Base-by-base conservation (phyloP, 768 basidiomycete species). In the Mycena capillaripes region DNA sequence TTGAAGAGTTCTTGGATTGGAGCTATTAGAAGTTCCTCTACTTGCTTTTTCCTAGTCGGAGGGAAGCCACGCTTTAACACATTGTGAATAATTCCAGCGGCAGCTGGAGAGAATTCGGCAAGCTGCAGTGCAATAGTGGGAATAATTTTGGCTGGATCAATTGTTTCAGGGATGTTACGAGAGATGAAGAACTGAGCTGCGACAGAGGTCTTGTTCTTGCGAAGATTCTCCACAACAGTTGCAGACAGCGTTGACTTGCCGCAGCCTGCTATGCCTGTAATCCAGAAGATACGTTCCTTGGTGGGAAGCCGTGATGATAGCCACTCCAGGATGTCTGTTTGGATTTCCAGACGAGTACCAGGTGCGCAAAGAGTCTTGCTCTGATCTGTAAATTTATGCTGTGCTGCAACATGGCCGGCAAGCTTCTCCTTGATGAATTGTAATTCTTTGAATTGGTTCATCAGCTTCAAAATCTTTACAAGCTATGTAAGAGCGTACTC, bases 241-340 rank as follows among this genome's bases (percentile, higher is more conserved):
- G 62, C 62, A 29, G 48, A 52, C 19, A 65, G 63, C 42, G 63
- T 65, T 55, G 63, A 65, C 50, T 65, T 65, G 14, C 63, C 63
- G 23, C 63, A 55, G 52, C 63, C 63, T 30, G 63, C 36, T 40
- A 64, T 53, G 38, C 62, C 62, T 40, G 62, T 64, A 11, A 64
- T 53, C 62, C 62, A 52, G 63, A n/a, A n/a, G n/a, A n/a, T n/a
- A n/a, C n/a, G n/a, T n/a, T n/a, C n/a, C n/a, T n/a, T n/a, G n/a
- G n/a, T 66, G 40, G 6, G 17, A 66, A 42, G 0, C 65, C 42
- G 21, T 32, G 63, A 38, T 21, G 38, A 65, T 66, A 66, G 65
- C 65, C 65, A 66, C 27, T 21, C 0, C 42, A 4, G 0, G 42
- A 57, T 66, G 1, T 56, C 42, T 8, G 7, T 16, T 21, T 58